Base-by-base conservation (phyloP, 164 flowering plant genomes). In the Berberis vulgaris region DNA sequence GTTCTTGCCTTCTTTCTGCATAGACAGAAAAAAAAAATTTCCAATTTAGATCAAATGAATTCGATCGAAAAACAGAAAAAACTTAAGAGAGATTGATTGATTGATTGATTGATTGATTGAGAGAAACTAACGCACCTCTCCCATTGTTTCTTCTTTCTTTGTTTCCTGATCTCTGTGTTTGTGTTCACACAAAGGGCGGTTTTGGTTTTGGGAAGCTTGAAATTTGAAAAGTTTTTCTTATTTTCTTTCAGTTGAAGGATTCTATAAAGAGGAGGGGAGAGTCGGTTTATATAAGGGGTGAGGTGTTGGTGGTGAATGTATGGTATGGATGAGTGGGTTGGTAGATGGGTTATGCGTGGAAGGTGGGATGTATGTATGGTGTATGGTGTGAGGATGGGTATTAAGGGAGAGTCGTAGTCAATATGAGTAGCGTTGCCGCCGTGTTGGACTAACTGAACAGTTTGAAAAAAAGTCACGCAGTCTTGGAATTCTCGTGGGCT, bases 1-100 rank as follows among this genome's bases (percentile, higher is more conserved):
- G 60, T 79, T 69, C 64, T 75, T 68, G 8, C 47, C 77, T 5
- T 71, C 78, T 61, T 80, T 69, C 64, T 75, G 63, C 42, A 47
- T 45, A 9, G 39, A 60, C 49, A 45, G 7, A 43, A 60, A 60
- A 50, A 26, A 2, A 45, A 38, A 26, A 6, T 43, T 43, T 44
- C 45, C 3, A 12, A n/a, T 10, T 12, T 12, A 6, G 38, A 2
- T 43, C 4, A 0, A 44, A 2, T 4, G 49, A 43, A 59, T 8
- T 44, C 4, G 5, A 59, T 43, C 62, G 11, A 5, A 2, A 43
- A 44, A 43, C 6, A 41, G 40, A 6, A 4, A 39, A 7, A 0
- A 46, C 5, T 46, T 46, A 46, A 46, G 54, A 8, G 11, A 8
- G 54, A n/a, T 50, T 50, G 26, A 8, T 50, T 3, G 7, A 5